Evolutionary conservation across 495 filamentous ascomycete species (phyloP), one percentile per base, ranked within the genome.

Genomic region (Opeltia flavorubescens): DNA sequence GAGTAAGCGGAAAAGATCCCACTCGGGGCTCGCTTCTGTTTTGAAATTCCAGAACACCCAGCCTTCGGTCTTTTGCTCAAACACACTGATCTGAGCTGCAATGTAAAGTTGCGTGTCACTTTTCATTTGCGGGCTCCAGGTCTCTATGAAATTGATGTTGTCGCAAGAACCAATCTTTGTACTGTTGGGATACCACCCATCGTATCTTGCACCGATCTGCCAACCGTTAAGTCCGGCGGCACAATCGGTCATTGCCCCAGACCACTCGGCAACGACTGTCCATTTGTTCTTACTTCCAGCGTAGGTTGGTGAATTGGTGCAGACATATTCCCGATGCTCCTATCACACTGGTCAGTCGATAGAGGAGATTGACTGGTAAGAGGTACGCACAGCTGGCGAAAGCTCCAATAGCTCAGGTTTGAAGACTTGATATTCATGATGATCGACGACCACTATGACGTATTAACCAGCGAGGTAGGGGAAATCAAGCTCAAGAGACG

Each of bases 181-280:
- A 42, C 52, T 51, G 18, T 61, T 59, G 7, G 60, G 62, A 50
- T 75, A 75, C 13, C 68, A 75, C 12, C 80, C 80, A 52, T 86
- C 81, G 58, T 82, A 89, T 28, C 83, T 75, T 21, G 81, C 70
- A 21, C 80, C 81, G 47, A 77, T 66, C 12, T 77, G 76, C 43
- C 74, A 72, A 28, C 81, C 84, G 52, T 87, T 87, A 18, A 87
- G 70, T 49, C 73, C 79, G 46, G 73, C 73, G 13, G 84, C 80
- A 56, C 83, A 89, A 56, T 88, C 83, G 13, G 84, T 87, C 68
- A 84, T 61, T 1, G 77, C 77, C 26, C 62, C 77, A n/a, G 65
- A 69, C 74, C 77, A 80, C 50, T 73, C 69, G 29, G 67, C 66
- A 6, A 68, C 64, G 43, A 73, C 62, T 4, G 62, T 60, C 66